Percentiles rank a stretch among this genome's conserved stretches.
Conservation (phyloP, 164 flowering plant species). For the Berberis thunbergii region DNA sequence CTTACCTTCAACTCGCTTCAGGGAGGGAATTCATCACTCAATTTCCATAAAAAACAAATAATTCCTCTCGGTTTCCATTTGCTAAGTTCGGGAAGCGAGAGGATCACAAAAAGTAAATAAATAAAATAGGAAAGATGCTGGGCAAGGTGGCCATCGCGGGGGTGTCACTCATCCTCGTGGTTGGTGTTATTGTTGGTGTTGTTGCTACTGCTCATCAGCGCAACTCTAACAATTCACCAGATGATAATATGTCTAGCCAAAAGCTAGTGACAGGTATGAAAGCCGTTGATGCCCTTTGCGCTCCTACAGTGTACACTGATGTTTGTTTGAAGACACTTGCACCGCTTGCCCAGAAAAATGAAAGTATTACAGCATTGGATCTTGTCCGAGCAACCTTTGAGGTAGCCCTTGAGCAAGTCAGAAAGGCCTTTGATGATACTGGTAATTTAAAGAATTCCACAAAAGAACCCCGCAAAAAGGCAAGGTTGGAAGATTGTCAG, state of each 20-base stretch:
- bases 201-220: constrained; percentile 12
- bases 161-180: constrained; percentile 31
- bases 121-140: not conserved
- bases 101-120: not conserved
- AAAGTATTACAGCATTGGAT: constrained; percentile 29
- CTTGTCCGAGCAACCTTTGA: constrained; percentile 25
- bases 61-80: not conserved
- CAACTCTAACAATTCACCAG: not conserved
- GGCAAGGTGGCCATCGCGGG: constrained; percentile 12
- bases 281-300: constrained; percentile 30
- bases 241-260: not conserved
- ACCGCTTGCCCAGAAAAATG: constrained; percentile 17
- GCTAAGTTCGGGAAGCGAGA: not conserved
- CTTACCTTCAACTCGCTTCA: too few relatives aligned
- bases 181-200: constrained; percentile 28
- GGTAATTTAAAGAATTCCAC: constrained; percentile 5
- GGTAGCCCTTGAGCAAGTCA: constrained; percentile 24
- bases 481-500: constrained; percentile 41
- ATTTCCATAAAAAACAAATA: too few relatives aligned
- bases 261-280: constrained; percentile 14
- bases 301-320: constrained; percentile 34
- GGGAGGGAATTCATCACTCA: too few relatives aligned
- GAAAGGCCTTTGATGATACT: constrained; percentile 11
- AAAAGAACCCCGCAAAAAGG: constrained; percentile 10
- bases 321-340: constrained; percentile 25